Conservation (phyloP, 1,139 yeast genomes). For the Hyphopichia wangnamkhiaoensis region DNA sequence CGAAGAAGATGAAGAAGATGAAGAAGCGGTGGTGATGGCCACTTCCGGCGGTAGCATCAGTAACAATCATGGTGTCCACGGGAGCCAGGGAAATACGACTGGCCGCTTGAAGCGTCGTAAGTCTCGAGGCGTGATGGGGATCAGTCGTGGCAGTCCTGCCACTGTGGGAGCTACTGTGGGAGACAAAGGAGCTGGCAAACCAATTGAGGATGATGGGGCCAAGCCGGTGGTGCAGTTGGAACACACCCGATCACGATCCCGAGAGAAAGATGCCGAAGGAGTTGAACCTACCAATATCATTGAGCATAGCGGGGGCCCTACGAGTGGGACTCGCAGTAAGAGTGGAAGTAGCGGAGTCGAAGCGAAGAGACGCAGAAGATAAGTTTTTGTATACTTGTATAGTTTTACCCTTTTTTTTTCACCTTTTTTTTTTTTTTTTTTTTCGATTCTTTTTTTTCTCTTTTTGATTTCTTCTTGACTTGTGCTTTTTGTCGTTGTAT, state of each 20-base stretch:
- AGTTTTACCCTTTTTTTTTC: neutral
- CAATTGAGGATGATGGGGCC: neutral
- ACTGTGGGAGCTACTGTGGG: neutral
- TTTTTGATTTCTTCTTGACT: too few species aligned
- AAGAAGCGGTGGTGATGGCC: constrained; percentile 9
- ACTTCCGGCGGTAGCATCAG: constrained; percentile 1
- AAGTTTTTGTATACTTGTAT: neutral
- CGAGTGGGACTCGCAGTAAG: constrained; percentile 4
- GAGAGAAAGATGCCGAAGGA: constrained; percentile 3
- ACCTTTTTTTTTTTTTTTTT: too few species aligned
- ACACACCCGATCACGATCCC: neutral
- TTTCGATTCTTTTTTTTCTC: too few species aligned
- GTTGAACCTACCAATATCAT: constrained; percentile 2
- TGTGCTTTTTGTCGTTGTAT: too few species aligned
- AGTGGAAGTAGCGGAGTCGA: neutral
- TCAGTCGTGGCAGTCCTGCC: constrained; percentile 1
- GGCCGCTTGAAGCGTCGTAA: constrained; percentile 22
- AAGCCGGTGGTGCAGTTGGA: neutral
- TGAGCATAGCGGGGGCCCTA: constrained; percentile 2
- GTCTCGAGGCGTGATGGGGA: constrained; percentile 28
- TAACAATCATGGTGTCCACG: neutral
- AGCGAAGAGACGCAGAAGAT: neutral
- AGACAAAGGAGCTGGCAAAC: neutral
- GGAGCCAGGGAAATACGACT: constrained; percentile 1
- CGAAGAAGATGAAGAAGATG: constrained; percentile 25